A percentile compares a stretch with the other conserved stretches of the same genome.
These are phyloP conservation scores for Orbilia javanica DNA, from an alignment of 2,329 filamentous ascomycete species.

Conservation along the genomic window DNA sequence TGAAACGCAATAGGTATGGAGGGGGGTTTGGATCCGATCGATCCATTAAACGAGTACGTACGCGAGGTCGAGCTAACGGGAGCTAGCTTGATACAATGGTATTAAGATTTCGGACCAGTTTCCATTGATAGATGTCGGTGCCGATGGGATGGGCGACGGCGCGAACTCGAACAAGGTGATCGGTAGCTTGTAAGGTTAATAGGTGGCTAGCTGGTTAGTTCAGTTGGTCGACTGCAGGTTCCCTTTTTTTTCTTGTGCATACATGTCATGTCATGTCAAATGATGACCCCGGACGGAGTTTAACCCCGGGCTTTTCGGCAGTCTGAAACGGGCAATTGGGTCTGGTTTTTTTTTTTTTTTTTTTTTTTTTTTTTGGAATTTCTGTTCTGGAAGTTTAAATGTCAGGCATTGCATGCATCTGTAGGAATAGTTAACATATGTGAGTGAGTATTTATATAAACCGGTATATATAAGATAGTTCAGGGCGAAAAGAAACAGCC, in stretches of 20 bases:
- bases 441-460: too few species aligned
- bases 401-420: too few species aligned
- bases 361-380: not conserved
- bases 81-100: not conserved
- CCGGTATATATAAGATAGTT: too few species aligned
- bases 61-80: not conserved
- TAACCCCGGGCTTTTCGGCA: slow-evolving; percentile 14
- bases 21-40: too few species aligned
- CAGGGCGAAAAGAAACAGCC: too few species aligned
- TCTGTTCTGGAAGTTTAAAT: too few species aligned
- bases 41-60: too few species aligned
- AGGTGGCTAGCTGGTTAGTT: not conserved
- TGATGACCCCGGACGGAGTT: not conserved
- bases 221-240: not conserved
- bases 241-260: too few species aligned
- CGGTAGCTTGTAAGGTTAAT: too few species aligned
- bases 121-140: slow-evolving; percentile 18
- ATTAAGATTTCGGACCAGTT: not conserved
- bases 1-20: too few species aligned
- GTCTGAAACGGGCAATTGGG: slow-evolving; percentile 21
- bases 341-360: not conserved
- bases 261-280: not conserved
- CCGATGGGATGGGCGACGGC: not conserved
- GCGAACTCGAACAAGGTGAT: too few species aligned
- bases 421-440: too few species aligned